Conservation (phyloP, 108 stramenopile species). For the Stephanodiscus triporus region DNA sequence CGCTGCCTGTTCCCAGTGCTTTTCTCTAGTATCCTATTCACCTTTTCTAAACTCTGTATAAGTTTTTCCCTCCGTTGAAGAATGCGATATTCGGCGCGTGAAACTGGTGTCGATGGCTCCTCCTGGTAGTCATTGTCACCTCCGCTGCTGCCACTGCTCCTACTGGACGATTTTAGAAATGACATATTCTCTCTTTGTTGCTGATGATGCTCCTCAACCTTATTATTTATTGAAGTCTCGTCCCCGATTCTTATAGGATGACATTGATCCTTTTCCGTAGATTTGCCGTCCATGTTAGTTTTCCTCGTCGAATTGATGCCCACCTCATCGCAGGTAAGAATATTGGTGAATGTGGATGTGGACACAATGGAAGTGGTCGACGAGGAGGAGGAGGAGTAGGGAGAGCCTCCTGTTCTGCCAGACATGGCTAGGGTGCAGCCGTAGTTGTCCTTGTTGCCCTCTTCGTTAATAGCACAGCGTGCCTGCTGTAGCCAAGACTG, state of each 20-base stretch:
- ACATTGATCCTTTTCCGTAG: not conserved
- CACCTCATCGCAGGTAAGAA: not conserved
- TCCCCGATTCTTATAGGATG: not conserved
- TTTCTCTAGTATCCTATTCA: slow-evolving; percentile 34
- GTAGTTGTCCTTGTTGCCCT: not conserved
- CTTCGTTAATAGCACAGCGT: not conserved
- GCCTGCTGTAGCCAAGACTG: too few relatives aligned
- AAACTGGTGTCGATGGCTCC: slow-evolving; percentile 40
- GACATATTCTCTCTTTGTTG: not conserved
- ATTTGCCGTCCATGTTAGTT: not conserved
- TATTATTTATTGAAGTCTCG: not conserved
- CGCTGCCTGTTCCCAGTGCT: not conserved
- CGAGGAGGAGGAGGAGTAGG: not conserved
- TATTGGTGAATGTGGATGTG: not conserved
- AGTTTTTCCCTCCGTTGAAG: slow-evolving; percentile 36
- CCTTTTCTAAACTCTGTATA: slow-evolving; percentile 38
- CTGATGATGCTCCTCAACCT: not conserved
- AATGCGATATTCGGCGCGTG: slow-evolving; percentile 34
- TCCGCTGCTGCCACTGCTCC: not conserved
- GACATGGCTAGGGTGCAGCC: not conserved
- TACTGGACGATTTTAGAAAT: not conserved
- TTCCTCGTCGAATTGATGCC: not conserved
- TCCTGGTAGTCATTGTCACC: slow-evolving; percentile 11
- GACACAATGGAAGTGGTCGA: not conserved
- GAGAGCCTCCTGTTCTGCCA: not conserved